Percentiles rank a stretch among this genome's conserved stretches.
These are phyloP conservation scores for Cicer chorassanicum DNA, from an alignment of 306 rosid genomes.

Conservation along the genomic window DNA sequence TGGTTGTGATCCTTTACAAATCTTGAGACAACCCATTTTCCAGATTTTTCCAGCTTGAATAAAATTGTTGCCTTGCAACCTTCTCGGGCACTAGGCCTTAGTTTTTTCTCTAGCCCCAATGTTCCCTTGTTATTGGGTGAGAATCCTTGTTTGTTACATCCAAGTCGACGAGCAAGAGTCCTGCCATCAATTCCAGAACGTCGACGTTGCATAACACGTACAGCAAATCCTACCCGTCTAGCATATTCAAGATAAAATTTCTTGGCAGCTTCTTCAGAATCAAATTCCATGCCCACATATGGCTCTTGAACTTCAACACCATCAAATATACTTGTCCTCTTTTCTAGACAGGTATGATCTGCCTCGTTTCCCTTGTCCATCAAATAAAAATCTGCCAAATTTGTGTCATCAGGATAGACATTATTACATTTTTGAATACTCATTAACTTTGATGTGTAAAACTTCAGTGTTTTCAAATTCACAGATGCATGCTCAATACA, in stretches of 20 bases:
- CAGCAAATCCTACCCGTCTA: conserved; percentile 71
- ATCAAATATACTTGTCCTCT: conserved; percentile 51
- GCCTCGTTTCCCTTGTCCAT: conserved; percentile 60
- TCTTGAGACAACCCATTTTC: conserved; percentile 92
- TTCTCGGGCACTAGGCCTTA: conserved; percentile 87
- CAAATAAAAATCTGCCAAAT: conserved; percentile 48
- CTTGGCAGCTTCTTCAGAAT: conserved; percentile 82
- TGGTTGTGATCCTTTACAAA: conserved; percentile 90
- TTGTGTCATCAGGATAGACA: conserved; percentile 35
- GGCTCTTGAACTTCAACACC: conserved; percentile 69
- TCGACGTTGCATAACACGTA: conserved; percentile 90
- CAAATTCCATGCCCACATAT: conserved; percentile 87
- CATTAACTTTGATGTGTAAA: conserved; percentile 5
- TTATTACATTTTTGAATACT: conserved; percentile 35
- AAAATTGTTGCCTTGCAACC: conserved; percentile 94
- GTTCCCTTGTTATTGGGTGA: conserved; percentile 70
- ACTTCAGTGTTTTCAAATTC: conserved; percentile 10
- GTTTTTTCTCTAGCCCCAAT: conserved; percentile 67
- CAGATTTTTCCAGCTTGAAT: conserved; percentile 88
- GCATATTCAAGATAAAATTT: conserved; percentile 77
- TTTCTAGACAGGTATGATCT: conserved; percentile 53
- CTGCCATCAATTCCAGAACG: conserved; percentile 85
- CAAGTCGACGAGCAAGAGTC: conserved; percentile 94
- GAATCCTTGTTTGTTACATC: conserved; percentile 94
- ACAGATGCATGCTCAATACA: conserved; percentile 37